Evolutionary conservation across 345 rosid species (phyloP).

Genomic region (Cardiospermum halicacabum): DNA sequence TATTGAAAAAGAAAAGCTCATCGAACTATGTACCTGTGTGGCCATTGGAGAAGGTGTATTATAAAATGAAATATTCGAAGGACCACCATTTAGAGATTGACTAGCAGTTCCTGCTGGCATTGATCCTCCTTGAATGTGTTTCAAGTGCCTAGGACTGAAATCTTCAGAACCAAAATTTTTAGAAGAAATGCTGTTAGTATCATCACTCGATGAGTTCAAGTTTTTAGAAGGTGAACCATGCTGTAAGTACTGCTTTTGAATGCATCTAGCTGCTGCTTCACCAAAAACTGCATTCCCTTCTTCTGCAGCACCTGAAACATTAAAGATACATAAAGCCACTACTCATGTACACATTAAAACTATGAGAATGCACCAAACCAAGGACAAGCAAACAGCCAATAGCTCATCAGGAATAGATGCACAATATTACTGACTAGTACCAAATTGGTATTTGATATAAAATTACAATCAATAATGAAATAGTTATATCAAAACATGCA

Average conservation of each 20-base stretch:
- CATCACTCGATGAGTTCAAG: constrained; percentile 47
- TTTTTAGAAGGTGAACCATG: constrained; percentile 41
- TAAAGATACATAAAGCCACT: neutral
- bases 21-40: constrained; percentile 78
- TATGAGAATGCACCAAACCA: constrained; percentile 4
- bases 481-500: neutral
- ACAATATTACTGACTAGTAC: neutral
- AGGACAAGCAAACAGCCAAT: constrained; percentile 4
- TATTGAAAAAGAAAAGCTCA: no score
- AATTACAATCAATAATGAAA: neutral
- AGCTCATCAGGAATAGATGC: neutral
- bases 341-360: neutral
- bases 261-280: constrained; percentile 74
- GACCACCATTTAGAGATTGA: constrained; percentile 66
- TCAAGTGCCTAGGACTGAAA: constrained; percentile 60
- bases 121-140: constrained; percentile 49
- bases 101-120: constrained; percentile 36
- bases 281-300: constrained; percentile 82
- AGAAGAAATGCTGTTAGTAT: constrained; percentile 40
- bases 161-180: constrained; percentile 52
- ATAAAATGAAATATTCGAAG: constrained; percentile 61
- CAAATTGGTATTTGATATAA: neutral
- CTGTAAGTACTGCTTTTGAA: constrained; percentile 76
- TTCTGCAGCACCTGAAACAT: constrained; percentile 76
- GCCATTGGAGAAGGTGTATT: constrained; percentile 91